phyloP scores from a whole-genome alignment of 192 early-diverging fungal species.

The Coemansia asiatica region DNA sequence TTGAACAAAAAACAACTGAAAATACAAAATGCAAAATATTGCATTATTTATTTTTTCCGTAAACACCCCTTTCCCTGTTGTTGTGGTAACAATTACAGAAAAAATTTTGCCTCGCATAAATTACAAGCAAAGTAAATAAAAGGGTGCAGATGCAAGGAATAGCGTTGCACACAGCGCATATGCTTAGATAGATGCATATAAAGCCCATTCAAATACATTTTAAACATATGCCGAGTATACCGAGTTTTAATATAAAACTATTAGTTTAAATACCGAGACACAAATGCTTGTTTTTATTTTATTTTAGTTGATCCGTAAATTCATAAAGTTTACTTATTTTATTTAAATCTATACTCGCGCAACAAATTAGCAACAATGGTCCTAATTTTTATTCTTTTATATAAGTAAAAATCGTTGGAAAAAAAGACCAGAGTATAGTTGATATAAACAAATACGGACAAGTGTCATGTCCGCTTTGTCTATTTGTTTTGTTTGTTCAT shows the following conservation, averaged over 20 bases:
- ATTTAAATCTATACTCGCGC: too few relatives aligned
- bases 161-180: constrained; percentile 7
- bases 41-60: not conserved
- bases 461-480: not conserved
- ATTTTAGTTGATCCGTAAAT: not conserved
- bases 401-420: too few relatives aligned
- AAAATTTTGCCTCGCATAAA: not conserved
- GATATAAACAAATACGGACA: not conserved
- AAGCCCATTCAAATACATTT: not conserved
- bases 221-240: not conserved
- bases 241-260: not conserved
- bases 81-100: not conserved
- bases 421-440: not conserved
- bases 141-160: not conserved
- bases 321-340: not conserved
- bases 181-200: not conserved
- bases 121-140: constrained; percentile 1
- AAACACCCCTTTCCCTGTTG: not conserved
- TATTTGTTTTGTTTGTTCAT: not conserved
- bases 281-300: not conserved
- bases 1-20: not conserved
- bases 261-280: too few relatives aligned
- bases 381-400: too few relatives aligned
- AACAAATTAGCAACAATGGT: too few relatives aligned
- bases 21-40: not conserved